Conservation (phyloP, 495 filamentous ascomycete species). For the Evansstolkia leycettana region DNA sequence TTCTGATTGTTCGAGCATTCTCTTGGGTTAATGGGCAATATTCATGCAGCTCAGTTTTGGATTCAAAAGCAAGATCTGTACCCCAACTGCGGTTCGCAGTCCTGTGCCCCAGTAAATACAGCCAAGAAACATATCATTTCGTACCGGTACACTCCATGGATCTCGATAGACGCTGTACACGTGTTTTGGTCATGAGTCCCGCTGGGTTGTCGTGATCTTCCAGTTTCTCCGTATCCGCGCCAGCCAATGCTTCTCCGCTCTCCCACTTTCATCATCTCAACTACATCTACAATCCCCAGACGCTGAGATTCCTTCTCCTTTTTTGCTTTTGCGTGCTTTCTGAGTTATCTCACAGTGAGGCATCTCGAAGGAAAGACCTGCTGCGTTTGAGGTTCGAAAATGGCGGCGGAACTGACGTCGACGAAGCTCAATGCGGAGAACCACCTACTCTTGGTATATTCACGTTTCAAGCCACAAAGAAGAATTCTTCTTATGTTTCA, state of each 20-base stretch:
- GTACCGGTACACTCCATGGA: too few relatives aligned
- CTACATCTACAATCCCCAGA: too few relatives aligned
- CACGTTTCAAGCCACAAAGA: not conserved
- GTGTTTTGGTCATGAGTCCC: not conserved
- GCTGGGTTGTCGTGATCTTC: not conserved
- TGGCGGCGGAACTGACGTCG: slow-evolving; percentile 43
- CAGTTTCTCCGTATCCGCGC: too few relatives aligned
- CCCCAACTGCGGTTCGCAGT: not conserved
- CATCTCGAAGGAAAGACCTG: not conserved
- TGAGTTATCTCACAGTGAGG: not conserved
- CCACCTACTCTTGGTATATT: slow-evolving; percentile 55
- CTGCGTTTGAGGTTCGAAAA: slow-evolving; percentile 3
- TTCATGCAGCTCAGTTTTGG: not conserved
- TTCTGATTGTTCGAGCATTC: slow-evolving; percentile 4
- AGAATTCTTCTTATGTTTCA: slow-evolving; percentile 1
- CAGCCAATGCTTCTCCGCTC: too few relatives aligned
- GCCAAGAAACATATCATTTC: too few relatives aligned
- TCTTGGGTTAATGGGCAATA: not conserved
- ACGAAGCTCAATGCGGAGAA: slow-evolving; percentile 63
- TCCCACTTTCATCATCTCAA: too few relatives aligned
- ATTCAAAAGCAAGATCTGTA: not conserved
- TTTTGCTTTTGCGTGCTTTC: not conserved
- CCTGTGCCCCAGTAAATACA: too few relatives aligned
- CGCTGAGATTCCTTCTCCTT: too few relatives aligned
- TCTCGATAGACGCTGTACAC: too few relatives aligned